Conservation (phyloP, 2,329 filamentous ascomycete species). For the Colletotrichum tamarilloi region DNA sequence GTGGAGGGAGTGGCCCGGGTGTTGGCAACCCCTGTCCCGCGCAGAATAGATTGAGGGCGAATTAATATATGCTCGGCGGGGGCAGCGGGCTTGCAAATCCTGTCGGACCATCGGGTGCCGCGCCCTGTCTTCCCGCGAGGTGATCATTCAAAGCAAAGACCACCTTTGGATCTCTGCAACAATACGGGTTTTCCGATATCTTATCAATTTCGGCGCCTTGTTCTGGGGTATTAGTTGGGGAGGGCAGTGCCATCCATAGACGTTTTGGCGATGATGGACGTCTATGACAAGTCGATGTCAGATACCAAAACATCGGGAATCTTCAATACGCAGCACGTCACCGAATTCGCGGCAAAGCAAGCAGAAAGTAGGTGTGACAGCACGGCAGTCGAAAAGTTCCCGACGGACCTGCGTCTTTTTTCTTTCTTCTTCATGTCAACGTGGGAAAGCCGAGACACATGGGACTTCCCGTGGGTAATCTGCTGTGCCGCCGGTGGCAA, state of each 20-base stretch:
- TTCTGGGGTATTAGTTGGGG: not conserved
- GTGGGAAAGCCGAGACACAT: not conserved
- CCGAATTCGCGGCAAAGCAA: not conserved
- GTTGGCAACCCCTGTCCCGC: constrained; percentile 4
- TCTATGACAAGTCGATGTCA: not conserved
- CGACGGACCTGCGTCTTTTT: constrained; percentile 1
- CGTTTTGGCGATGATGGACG: not conserved
- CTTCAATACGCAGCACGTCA: not conserved
- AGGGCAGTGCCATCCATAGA: not conserved
- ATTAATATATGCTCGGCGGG: constrained; percentile 2
- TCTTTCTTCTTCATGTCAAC: constrained; percentile 13
- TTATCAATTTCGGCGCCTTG: not conserved
- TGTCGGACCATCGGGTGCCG: not conserved
- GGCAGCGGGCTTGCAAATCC: constrained; percentile 4
- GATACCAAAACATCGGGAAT: not conserved
- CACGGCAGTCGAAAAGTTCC: constrained; percentile 24
- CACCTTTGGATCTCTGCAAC: not conserved
- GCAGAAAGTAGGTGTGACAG: not conserved
- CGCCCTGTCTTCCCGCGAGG: constrained; percentile 5
- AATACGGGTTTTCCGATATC: not conserved
- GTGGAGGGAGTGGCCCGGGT: not conserved
- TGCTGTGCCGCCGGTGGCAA: not conserved
- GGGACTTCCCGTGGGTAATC: not conserved
- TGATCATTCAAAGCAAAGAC: not conserved
- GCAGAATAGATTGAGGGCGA: constrained; percentile 1